Conservation (phyloP, 352 stramenopile species). For the Lagenidium giganteum region DNA sequence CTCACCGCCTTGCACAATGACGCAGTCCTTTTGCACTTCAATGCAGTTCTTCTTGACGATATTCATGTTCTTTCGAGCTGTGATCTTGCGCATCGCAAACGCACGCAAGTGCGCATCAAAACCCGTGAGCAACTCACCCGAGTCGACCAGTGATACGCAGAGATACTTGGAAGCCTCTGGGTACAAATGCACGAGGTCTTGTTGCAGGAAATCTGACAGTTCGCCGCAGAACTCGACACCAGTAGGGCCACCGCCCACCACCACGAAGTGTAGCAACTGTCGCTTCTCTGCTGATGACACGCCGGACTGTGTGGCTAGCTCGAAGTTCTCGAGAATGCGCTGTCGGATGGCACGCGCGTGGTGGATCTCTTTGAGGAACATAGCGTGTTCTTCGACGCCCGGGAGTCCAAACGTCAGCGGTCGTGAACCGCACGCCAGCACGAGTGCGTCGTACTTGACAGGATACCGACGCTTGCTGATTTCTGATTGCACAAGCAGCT, state of each 20-base stretch:
- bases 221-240: slow-evolving; percentile 96
- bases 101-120: slow-evolving; percentile 67
- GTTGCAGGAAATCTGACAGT: slow-evolving; percentile 91
- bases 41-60: slow-evolving; percentile 81
- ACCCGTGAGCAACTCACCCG: slow-evolving; percentile 63
- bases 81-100: slow-evolving; percentile 73
- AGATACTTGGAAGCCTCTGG: slow-evolving; percentile 69
- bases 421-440: slow-evolving; percentile 90
- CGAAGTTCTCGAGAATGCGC: slow-evolving; percentile 90
- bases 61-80: slow-evolving; percentile 69
- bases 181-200: slow-evolving; percentile 88
- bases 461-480: slow-evolving; percentile 57
- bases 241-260: slow-evolving; percentile 95
- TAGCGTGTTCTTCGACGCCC: slow-evolving; percentile 90
- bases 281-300: slow-evolving; percentile 82
- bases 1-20: slow-evolving; percentile 56
- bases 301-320: slow-evolving; percentile 88
- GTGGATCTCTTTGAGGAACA: slow-evolving; percentile 97
- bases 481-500: slow-evolving; percentile 65
- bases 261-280: slow-evolving; percentile 95
- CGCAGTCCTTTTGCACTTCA: slow-evolving; percentile 53
- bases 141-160: slow-evolving; percentile 64
- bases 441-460: slow-evolving; percentile 92
- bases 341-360: slow-evolving; percentile 88
- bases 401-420: slow-evolving; percentile 94